A percentile compares a stretch with the other conserved stretches of the same genome.
Evolutionary conservation across 1,284 basidiomycete genomes (phyloP).

Genomic region (Bjerkandera adusta): DNA sequence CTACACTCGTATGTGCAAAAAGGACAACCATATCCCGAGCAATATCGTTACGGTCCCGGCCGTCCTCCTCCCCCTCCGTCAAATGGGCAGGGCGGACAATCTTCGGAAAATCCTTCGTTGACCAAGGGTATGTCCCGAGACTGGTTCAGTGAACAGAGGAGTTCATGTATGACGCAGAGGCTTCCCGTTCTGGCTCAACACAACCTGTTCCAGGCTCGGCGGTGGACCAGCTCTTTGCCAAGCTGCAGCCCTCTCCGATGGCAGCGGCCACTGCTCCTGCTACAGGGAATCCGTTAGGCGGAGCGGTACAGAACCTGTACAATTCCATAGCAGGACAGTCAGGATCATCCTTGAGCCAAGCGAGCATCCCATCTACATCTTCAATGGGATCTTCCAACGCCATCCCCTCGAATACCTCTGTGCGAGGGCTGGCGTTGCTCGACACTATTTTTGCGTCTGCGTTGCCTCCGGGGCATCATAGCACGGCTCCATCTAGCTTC

Average conservation of each 20-base stretch:
- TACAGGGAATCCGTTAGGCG: conserved; percentile 19
- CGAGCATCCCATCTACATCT: background rate
- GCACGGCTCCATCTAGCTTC: conserved; percentile 7
- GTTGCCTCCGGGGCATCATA: conserved; percentile 26
- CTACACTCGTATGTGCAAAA: conserved; percentile 62
- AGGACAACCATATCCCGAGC: conserved; percentile 64
- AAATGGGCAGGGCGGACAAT: background rate
- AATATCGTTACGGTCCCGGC: conserved; percentile 65
- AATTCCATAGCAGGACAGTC: conserved; percentile 19
- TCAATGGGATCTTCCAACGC: background rate
- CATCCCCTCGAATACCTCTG: conserved; percentile 17
- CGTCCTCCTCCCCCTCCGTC: conserved; percentile 46
- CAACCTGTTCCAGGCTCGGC: conserved; percentile 50
- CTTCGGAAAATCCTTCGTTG: background rate
- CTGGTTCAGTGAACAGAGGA: background rate
- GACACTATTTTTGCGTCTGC: conserved; percentile 53
- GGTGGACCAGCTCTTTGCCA: conserved; percentile 62
- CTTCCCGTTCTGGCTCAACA: background rate
- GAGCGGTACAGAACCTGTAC: conserved; percentile 25
- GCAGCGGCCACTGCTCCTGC: conserved; percentile 16
- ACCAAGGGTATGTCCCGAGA: background rate
- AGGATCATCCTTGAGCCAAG: conserved; percentile 3
- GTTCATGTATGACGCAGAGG: background rate
- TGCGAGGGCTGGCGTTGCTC: conserved; percentile 43
- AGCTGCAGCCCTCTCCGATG: conserved; percentile 33